phyloP scores from a whole-genome alignment of 2,329 filamentous ascomycete species.

The Paraconiothyrium brasiliense region DNA sequence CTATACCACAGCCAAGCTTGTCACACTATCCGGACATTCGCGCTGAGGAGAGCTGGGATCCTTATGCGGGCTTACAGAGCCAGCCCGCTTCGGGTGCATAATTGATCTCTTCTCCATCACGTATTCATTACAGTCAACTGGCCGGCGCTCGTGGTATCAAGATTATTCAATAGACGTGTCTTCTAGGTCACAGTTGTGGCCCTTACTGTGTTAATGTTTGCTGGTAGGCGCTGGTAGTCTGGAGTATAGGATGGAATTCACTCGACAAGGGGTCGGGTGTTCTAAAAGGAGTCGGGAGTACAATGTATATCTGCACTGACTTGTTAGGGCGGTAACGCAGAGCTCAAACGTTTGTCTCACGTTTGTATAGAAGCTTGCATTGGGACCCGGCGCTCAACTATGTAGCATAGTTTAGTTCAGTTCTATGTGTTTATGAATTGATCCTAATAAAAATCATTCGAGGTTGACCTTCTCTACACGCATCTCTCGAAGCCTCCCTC shows the following conservation, averaged over 20 bases:
- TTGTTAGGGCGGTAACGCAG: background rate
- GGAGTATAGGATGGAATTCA: background rate
- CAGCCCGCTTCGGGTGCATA: background rate
- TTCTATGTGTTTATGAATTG: background rate
- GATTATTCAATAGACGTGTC: background rate
- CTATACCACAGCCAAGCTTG: background rate
- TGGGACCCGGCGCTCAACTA: conserved; percentile 4
- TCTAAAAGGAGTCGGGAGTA: conserved; percentile 7
- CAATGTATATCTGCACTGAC: background rate
- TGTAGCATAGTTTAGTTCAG: background rate
- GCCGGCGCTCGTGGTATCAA: background rate
- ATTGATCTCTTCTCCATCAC: background rate
- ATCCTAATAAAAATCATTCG: background rate
- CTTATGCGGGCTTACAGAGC: background rate
- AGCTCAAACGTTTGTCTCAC: conserved; percentile 2
- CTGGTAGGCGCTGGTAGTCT: background rate
- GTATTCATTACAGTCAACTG: background rate
- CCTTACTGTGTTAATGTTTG: background rate
- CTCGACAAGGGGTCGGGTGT: background rate
- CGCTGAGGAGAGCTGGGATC: background rate
- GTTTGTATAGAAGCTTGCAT: conserved; percentile 8
- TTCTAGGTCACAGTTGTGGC: background rate
- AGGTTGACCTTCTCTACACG: background rate
- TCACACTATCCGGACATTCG: background rate
- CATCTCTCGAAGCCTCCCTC: background rate